Conservation (phyloP, 2,329 filamentous ascomycete species). For the Hypocreales sp. region DNA sequence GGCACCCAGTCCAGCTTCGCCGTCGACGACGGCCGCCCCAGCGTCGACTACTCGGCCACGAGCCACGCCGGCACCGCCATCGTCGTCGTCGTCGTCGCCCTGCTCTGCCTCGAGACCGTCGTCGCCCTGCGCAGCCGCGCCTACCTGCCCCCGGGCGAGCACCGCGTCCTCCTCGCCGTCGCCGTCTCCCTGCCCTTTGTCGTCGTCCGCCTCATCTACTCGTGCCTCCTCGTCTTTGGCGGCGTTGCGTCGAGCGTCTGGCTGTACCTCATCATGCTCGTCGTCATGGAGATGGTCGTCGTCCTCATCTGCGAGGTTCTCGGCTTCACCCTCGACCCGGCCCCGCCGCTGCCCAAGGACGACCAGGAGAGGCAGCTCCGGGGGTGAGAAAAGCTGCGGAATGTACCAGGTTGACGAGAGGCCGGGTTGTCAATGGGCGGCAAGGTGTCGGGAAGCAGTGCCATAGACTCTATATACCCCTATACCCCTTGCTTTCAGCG, state of each 20-base stretch:
- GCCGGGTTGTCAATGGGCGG: too few relatives aligned
- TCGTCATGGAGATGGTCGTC: constrained; percentile 18
- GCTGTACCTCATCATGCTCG: constrained; percentile 15
- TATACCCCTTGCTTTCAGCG: too few relatives aligned
- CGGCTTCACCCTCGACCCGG: constrained; percentile 14
- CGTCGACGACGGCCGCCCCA: constrained; percentile 7
- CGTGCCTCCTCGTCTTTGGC: constrained; percentile 13
- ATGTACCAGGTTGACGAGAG: too few relatives aligned
- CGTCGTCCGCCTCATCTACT: constrained; percentile 15
- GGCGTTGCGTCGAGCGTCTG: constrained; percentile 11
- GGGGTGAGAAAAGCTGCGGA: background rate
- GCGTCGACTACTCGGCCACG: constrained; percentile 11
- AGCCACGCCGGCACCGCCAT: constrained; percentile 13
- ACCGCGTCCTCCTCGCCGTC: constrained; percentile 31
- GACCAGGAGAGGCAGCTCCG: constrained; percentile 4
- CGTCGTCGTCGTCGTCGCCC: constrained; percentile 20
- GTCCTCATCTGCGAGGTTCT: constrained; percentile 13
- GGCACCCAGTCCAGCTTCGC: constrained; percentile 12
- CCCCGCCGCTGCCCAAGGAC: constrained; percentile 3
- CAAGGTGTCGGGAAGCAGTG: too few relatives aligned
- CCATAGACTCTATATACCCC: too few relatives aligned
- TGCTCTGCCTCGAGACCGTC: constrained; percentile 22
- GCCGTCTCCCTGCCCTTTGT: constrained; percentile 17
- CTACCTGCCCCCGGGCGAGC: constrained; percentile 31
- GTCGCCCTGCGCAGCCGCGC: constrained; percentile 23